Conservation (phyloP, 2,329 filamentous ascomycete species). For the Ophiostoma ulmi region DNA sequence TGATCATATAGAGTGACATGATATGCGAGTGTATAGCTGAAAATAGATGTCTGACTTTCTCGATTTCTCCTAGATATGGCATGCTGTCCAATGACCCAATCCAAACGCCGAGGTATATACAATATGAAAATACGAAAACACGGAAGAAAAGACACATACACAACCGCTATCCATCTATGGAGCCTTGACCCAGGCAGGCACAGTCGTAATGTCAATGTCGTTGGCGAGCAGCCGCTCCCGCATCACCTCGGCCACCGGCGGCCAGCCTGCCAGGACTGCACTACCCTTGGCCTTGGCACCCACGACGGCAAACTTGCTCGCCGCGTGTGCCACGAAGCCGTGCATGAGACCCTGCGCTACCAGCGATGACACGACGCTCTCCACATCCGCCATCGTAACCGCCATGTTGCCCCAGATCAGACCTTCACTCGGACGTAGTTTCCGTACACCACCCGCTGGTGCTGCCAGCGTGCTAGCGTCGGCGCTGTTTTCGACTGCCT, state of each 20-base stretch:
- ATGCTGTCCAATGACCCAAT: slow-evolving; percentile 1
- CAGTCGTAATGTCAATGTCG: slow-evolving; percentile 47
- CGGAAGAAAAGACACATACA: neutral
- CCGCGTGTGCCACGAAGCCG: slow-evolving; percentile 76
- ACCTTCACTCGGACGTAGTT: slow-evolving; percentile 53
- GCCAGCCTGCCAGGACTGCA: slow-evolving; percentile 68
- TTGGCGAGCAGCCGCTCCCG: slow-evolving; percentile 55
- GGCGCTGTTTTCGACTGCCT: slow-evolving; percentile 46
- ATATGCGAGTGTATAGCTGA: neutral
- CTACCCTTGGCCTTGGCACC: slow-evolving; percentile 64
- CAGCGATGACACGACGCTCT: slow-evolving; percentile 69
- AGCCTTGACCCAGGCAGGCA: slow-evolving; percentile 35
- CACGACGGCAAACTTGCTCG: slow-evolving; percentile 73
- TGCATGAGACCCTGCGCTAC: slow-evolving; percentile 75
- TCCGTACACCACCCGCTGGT: slow-evolving; percentile 44
- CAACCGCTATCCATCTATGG: slow-evolving; percentile 15
- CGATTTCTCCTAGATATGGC: neutral
- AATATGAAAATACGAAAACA: slow-evolving; percentile 6
- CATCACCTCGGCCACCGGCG: slow-evolving; percentile 65
- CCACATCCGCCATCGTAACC: slow-evolving; percentile 61
- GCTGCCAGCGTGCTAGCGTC: slow-evolving; percentile 38
- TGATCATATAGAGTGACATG: neutral
- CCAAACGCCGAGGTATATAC: slow-evolving; percentile 15
- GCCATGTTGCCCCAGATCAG: slow-evolving; percentile 59
- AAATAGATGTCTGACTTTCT: neutral